phyloP scores from a whole-genome alignment of 306 rosid species.

The Heteromeles arbutifolia region DNA sequence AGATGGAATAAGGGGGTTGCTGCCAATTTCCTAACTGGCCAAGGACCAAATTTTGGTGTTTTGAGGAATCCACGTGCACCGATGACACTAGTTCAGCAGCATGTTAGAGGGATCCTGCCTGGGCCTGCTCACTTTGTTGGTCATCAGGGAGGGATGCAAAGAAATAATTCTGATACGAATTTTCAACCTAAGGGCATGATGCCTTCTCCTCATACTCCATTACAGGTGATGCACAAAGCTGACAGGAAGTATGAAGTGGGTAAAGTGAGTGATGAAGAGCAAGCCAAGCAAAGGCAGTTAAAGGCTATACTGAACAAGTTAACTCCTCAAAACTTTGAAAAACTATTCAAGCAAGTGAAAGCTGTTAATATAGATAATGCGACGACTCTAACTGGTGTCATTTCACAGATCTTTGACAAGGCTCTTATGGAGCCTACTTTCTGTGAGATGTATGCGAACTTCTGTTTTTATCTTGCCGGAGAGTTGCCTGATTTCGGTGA shows the following conservation, averaged over 20 bases:
- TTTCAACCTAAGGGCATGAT: slow-evolving; percentile 79
- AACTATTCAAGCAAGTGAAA: slow-evolving; percentile 91
- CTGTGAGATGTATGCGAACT: slow-evolving; percentile 98
- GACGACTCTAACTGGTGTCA: slow-evolving; percentile 66
- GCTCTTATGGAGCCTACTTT: slow-evolving; percentile 96
- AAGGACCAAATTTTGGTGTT: slow-evolving; percentile 65
- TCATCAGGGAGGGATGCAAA: slow-evolving; percentile 62
- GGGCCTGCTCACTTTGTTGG: slow-evolving; percentile 68
- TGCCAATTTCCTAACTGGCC: slow-evolving; percentile 56
- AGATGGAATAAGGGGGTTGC: slow-evolving; percentile 62
- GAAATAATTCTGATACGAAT: slow-evolving; percentile 54
- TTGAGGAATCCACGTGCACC: slow-evolving; percentile 60
- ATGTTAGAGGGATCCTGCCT: slow-evolving; percentile 61
- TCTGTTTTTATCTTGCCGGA: slow-evolving; percentile 71
- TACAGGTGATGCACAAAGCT: slow-evolving; percentile 83
- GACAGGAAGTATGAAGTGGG: slow-evolving; percentile 90
- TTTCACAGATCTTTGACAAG: slow-evolving; percentile 95
- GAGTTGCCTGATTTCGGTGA: slow-evolving; percentile 78
- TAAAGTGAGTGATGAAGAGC: slow-evolving; percentile 67
- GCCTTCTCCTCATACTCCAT: slow-evolving; percentile 78
- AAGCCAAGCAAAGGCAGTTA: slow-evolving; percentile 82
- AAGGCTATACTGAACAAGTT: slow-evolving; percentile 81
- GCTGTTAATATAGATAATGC: slow-evolving; percentile 79
- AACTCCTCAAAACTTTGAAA: slow-evolving; percentile 94
- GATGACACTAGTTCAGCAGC: slow-evolving; percentile 42